Base-by-base conservation (phyloP, 1,139 yeast genomes). In the Suhomyces coccinellae region DNA sequence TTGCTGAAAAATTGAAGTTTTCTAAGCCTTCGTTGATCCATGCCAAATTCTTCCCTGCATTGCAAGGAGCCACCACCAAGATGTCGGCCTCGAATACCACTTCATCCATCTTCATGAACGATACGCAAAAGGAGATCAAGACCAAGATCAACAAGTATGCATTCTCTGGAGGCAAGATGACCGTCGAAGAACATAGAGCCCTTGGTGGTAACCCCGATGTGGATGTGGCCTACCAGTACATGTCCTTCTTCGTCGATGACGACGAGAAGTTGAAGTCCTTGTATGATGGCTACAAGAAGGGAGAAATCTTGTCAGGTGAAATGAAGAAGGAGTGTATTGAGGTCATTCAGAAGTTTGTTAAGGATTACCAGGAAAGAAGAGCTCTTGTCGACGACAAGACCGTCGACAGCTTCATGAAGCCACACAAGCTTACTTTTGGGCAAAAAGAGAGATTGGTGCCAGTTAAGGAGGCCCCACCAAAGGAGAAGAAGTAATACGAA, bases 91-190 rank as follows among this genome's bases (percentile, higher is more conserved):
- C 96, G 20, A 91, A 87, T 64, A 73, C 77, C 45, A 77, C 78
- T 46, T 86, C 88, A 40, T 89, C 95, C 12, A 90, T 95, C 54
- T 93, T 86, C 72, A 85, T 95, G 95, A 91, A 88, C 50, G 99
- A 95, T 66, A 87, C 97, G 2, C 82, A 95, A 42, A 87, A 87
- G 65, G 91, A 87, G 71, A 87, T 95, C 55, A 86, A 87, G 65
- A 93, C 89, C 77, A 95, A 95, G 70, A 87, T 95, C 65, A 95
- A 95, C 74, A 93, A 91, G 67, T 87, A 89, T 63, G 99, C 98
- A 7, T 95, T 95, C 67, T 86, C 96, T 40, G 99, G 99, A 53
- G 99, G 99, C 52, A 80, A 83, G 63, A 86, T 82, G 41, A 79
- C 95, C 6, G 72, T 87, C 42, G 99, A 93, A 66, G 96, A 89